A percentile compares a stretch with the other conserved stretches of the same genome.
Evolutionary conservation across 2,329 filamentous ascomycete species (phyloP).

Genomic region (Botrytis aclada): DNA sequence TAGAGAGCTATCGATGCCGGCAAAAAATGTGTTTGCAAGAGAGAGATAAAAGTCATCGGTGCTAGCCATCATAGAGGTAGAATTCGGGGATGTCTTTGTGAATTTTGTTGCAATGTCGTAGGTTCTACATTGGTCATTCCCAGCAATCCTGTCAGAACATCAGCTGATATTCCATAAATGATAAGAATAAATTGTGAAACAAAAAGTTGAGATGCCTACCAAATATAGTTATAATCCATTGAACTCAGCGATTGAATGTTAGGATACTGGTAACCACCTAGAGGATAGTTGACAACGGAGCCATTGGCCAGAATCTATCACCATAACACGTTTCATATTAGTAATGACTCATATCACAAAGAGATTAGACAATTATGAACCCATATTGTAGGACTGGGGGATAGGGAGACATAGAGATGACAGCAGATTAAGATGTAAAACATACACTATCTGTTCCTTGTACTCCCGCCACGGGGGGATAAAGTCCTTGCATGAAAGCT

Average conservation of each 20-base stretch:
- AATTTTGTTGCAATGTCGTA: slow-evolving; percentile 23
- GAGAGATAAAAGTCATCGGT: slow-evolving; percentile 29
- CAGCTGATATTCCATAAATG: neutral
- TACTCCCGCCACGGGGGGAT: slow-evolving; percentile 56
- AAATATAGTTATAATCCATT: slow-evolving; percentile 16
- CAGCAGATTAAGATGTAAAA: neutral
- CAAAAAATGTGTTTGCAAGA: slow-evolving; percentile 28
- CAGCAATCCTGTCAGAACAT: slow-evolving; percentile 28
- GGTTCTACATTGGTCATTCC: slow-evolving; percentile 29
- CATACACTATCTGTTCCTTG: neutral
- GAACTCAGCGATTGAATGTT: slow-evolving; percentile 6
- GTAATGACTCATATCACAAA: neutral
- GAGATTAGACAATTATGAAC: neutral
- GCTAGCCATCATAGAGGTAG: neutral
- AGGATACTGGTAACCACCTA: slow-evolving; percentile 80
- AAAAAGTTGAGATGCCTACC: neutral
- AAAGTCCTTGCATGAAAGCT: slow-evolving; percentile 81
- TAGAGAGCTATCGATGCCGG: slow-evolving; percentile 18
- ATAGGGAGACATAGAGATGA: neutral
- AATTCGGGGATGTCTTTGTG: slow-evolving; percentile 15
- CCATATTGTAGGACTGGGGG: neutral
- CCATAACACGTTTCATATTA: slow-evolving; percentile 14
- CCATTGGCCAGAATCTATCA: slow-evolving; percentile 56
- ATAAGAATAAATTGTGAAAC: neutral
- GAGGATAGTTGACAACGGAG: slow-evolving; percentile 58